Percentiles rank a stretch among this genome's conserved stretches.
phyloP scores from a whole-genome alignment of 108 stramenopile species.

The Thalassiosira profunda region DNA sequence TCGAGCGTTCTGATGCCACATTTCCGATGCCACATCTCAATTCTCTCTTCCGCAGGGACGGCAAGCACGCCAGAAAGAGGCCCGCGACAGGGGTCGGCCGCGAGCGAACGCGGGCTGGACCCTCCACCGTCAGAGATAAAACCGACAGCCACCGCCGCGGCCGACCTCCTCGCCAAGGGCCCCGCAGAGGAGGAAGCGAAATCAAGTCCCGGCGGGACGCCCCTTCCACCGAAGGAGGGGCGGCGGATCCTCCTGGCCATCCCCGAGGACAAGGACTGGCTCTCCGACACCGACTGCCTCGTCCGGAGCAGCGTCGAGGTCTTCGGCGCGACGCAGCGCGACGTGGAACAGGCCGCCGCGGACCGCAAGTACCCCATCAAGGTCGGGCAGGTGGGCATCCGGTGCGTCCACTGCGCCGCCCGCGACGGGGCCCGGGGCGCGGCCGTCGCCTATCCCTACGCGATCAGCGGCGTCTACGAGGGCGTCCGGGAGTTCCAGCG shows the following conservation, averaged over 20 bases:
- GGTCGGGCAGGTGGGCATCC: constrained; percentile 81
- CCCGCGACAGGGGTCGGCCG: too few species aligned
- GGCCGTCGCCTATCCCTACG: constrained; percentile 79
- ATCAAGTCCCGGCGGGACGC: too few species aligned
- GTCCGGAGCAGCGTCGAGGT: constrained; percentile 83
- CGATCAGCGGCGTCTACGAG: constrained; percentile 82
- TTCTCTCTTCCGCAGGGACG: constrained; percentile 6
- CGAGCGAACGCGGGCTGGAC: too few species aligned
- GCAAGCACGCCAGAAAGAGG: too few species aligned
- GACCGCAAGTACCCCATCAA: constrained; percentile 66
- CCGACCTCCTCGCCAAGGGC: background rate
- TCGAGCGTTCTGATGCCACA: background rate
- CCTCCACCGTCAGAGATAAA: too few species aligned
- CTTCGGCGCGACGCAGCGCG: constrained; percentile 69
- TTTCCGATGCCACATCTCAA: too few species aligned
- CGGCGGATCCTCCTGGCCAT: constrained; percentile 72
- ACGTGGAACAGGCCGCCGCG: constrained; percentile 56
- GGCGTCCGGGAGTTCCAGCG: constrained; percentile 86
- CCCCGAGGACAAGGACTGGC: constrained; percentile 88
- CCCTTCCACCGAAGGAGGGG: too few species aligned
- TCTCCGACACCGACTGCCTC: constrained; percentile 84
- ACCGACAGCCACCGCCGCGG: constrained; percentile 2
- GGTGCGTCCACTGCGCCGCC: constrained; percentile 80
- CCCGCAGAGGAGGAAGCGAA: background rate
- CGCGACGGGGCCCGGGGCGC: constrained; percentile 39